These are phyloP conservation scores for Labyrinthula sp. DNA, from an alignment of 352 stramenopile species.

Conservation along the genomic window DNA sequence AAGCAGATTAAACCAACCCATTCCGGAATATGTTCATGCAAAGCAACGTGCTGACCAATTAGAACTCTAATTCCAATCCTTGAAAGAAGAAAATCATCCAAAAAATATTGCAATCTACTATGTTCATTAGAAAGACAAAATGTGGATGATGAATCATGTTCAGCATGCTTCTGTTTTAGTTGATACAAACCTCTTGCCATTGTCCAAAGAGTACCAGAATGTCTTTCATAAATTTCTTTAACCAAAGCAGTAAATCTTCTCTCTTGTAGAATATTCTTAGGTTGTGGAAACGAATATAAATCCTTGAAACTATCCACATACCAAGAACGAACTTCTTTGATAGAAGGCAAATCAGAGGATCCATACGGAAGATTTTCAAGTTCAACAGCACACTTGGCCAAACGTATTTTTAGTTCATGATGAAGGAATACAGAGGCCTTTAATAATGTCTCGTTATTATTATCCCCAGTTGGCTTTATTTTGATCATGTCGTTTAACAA, in stretches of 20 bases:
- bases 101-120: conserved; percentile 79
- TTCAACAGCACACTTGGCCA: conserved; percentile 18
- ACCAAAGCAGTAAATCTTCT: conserved; percentile 84
- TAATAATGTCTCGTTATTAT: too few relatives aligned
- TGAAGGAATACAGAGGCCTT: too few relatives aligned
- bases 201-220: conserved; percentile 89
- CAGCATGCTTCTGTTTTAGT: conserved; percentile 65
- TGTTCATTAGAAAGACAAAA: conserved; percentile 48
- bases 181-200: conserved; percentile 97
- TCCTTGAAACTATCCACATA: conserved; percentile 90
- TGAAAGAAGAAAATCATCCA: conserved; percentile 97
- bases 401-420: conserved; percentile 19
- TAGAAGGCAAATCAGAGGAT: conserved; percentile 17
- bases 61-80: conserved; percentile 98
- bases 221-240: conserved; percentile 82
- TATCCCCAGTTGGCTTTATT: too few relatives aligned
- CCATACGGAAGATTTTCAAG: conserved; percentile 6
- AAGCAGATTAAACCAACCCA: conserved; percentile 69
- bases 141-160: too few relatives aligned
- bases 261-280: conserved; percentile 58
- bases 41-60: conserved; percentile 94
- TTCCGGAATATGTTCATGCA: conserved; percentile 42
- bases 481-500: too few relatives aligned
- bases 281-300: conserved; percentile 55
- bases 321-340: conserved; percentile 53